Evolutionary conservation across 164 flowering plant species (phyloP).

Genomic region (Aristolochia californica): DNA sequence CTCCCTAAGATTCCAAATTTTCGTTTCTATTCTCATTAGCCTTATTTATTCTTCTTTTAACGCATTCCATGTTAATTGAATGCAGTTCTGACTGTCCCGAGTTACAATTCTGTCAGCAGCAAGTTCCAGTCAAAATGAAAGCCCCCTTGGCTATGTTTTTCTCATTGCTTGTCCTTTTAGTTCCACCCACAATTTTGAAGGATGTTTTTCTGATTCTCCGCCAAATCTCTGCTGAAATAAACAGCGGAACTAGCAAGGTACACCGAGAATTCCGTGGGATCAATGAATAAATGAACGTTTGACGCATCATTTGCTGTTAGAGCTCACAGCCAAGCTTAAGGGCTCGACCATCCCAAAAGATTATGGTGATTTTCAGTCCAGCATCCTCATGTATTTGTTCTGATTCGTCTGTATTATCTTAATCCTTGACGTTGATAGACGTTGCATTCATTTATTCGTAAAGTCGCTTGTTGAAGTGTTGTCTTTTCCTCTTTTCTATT

Average conservation of each 20-base stretch:
- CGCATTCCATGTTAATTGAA: background rate
- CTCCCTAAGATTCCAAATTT: background rate
- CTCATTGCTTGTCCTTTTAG: background rate
- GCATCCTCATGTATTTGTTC: no score
- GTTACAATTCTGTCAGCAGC: slow-evolving; percentile 62
- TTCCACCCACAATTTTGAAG: slow-evolving; percentile 4
- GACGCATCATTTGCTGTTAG: no score
- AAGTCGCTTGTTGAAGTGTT: no score
- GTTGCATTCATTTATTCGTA: no score
- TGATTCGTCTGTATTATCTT: no score
- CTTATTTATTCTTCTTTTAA: background rate
- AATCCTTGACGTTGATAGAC: no score
- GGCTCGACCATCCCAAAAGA: no score
- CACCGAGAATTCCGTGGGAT: background rate
- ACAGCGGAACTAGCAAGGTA: background rate
- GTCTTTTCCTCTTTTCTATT: no score
- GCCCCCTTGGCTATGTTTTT: slow-evolving; percentile 3
- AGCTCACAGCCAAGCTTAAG: no score
- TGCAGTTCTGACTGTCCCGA: slow-evolving; percentile 63
- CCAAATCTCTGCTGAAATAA: background rate
- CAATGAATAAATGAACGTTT: slow-evolving; percentile 3
- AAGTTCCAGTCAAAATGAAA: slow-evolving; percentile 39
- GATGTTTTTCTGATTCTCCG: background rate
- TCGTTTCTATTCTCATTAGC: background rate
- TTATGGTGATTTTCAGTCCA: no score